Evolutionary conservation across 305 asterid genomes (phyloP).

Genomic region (Petunia hybrid): DNA sequence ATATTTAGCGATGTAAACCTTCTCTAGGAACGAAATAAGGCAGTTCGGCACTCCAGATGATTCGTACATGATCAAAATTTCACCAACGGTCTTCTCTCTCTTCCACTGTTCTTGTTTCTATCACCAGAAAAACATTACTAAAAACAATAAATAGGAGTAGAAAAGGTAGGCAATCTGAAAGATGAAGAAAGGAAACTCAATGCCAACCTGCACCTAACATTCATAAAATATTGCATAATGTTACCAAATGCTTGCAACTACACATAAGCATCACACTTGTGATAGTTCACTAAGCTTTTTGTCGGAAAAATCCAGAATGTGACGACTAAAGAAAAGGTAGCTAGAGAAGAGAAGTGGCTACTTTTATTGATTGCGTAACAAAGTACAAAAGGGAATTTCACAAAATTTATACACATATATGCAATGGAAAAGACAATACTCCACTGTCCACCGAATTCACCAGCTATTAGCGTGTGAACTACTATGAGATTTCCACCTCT

Average conservation of each 20-base stretch:
- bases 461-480: background rate
- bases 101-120: too few species aligned
- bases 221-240: background rate
- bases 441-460: background rate
- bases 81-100: background rate
- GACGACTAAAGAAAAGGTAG: background rate
- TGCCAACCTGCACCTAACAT: conserved; percentile 8
- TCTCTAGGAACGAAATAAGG: too few species aligned
- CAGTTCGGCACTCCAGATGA: too few species aligned
- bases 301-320: background rate
- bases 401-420: background rate
- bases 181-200: background rate
- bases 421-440: conserved; percentile 1
- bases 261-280: background rate
- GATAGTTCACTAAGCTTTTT: background rate
- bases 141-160: background rate
- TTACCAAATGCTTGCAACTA: background rate
- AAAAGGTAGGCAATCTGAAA: conserved; percentile 5
- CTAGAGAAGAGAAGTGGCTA: background rate
- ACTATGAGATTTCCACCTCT: too few species aligned
- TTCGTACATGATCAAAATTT: background rate
- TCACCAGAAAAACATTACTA: too few species aligned
- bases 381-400: background rate
- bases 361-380: background rate
- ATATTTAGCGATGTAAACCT: too few species aligned